Percentiles rank a stretch among this genome's conserved stretches.
These are phyloP conservation scores for Beverwykella pulmonaria DNA, from an alignment of 495 filamentous ascomycete genomes.

Conservation along the genomic window DNA sequence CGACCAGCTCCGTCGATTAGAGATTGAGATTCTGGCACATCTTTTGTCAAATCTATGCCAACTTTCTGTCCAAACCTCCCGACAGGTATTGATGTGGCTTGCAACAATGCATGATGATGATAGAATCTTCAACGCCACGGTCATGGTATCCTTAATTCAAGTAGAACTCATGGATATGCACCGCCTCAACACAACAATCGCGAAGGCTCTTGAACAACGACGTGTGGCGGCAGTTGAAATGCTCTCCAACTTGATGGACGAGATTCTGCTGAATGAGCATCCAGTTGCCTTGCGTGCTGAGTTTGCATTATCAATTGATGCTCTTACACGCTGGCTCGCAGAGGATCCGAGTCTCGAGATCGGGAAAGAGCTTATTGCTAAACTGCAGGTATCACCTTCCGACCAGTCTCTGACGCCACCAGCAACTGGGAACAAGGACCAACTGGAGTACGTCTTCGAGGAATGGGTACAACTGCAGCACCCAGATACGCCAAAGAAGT, in stretches of 20 bases:
- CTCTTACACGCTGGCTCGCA: constrained; percentile 77
- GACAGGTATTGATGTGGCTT: constrained; percentile 72
- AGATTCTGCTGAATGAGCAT: constrained; percentile 73
- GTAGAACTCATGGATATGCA: constrained; percentile 73
- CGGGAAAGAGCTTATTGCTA: constrained; percentile 70
- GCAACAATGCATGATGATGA: constrained; percentile 72
- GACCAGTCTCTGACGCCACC: constrained; percentile 42
- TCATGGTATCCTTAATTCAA: constrained; percentile 76
- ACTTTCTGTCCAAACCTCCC: constrained; percentile 71
- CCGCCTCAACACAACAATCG: constrained; percentile 75
- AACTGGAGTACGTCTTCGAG: constrained; percentile 90
- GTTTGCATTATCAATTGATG: constrained; percentile 77
- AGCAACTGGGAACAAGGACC: constrained; percentile 60
- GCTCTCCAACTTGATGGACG: constrained; percentile 72
- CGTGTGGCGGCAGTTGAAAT: constrained; percentile 73
- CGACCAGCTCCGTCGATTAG: constrained; percentile 61
- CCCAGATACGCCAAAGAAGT: constrained; percentile 68
- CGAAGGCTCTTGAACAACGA: constrained; percentile 68
- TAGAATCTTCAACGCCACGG: constrained; percentile 73
- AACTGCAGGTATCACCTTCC: constrained; percentile 53
- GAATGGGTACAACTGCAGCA: constrained; percentile 90
- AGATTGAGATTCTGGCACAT: constrained; percentile 81
- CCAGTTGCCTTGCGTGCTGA: constrained; percentile 79
- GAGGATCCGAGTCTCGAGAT: constrained; percentile 68
- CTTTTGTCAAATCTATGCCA: constrained; percentile 80